Base-by-base conservation (phyloP, 768 basidiomycete species). In the Amanita rubescens region DNA sequence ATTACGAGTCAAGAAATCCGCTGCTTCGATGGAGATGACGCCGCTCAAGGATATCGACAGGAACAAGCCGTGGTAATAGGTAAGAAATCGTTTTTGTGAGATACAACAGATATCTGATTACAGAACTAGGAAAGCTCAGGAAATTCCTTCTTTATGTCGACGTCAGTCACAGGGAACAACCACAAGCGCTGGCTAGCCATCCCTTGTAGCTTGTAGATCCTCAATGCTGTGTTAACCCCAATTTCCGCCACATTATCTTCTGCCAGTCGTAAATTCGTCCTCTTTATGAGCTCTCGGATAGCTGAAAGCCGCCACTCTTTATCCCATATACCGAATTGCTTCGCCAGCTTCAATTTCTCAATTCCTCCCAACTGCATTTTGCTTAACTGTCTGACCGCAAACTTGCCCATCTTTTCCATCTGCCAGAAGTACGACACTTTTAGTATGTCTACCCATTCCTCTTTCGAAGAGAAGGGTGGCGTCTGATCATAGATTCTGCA, bases 141-240 rank as follows among this genome's bases (percentile, higher is more conserved):
- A 30, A 30, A 30, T 4, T 4, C 27, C n/a, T 30, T 8, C 8
- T 30, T 30, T 3, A 30, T 30, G 27, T 30, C 8, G 8, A 8
- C 27, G 27, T 30, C 27, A 30, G 27, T 30, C 5, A 19, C 14
- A 11, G 38, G 5, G 38, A 19, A 30, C 25, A 25, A 46, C 17
- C 30, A 7, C n/a, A 30, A 30, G 24, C 24, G 43, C n/a, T 48
- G 11, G 15, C 33, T 15, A 39, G 35, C 49, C 37, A 51, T 51
- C 12, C 49, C 49, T 17, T 41, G 54, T 14, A 59, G 19, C 9
- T 47, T 44, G 19, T 60, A 65, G 9, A 67, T 53, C 57, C 56
- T 56, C 50, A 66, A 53, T 5, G 62, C 59, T 5, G 50, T 58
- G 9, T 60, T 55, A 39, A 62, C 32, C 7, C 72, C 71, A 11